phyloP scores from a whole-genome alignment of 2,329 filamentous ascomycete species.

The Colletotrichum incanum region DNA sequence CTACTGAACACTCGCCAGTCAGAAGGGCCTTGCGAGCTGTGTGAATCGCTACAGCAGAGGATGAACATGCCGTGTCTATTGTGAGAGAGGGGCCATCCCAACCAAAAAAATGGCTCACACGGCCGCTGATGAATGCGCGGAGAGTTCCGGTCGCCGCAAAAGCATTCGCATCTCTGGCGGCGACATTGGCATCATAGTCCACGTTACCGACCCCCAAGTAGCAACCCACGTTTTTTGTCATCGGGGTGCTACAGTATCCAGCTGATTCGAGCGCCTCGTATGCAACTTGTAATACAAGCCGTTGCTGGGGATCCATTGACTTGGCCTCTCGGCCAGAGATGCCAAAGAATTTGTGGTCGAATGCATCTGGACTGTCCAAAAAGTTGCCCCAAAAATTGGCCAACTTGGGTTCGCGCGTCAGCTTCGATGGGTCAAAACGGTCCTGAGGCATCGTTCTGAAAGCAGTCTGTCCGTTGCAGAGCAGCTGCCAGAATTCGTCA shows the following conservation, averaged over 20 bases:
- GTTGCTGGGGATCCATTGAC: constrained; percentile 53
- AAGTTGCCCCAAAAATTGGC: too few species aligned
- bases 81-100: constrained; percentile 53
- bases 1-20: constrained; percentile 51
- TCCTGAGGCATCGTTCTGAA: too few species aligned
- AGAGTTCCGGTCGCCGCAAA: constrained; percentile 50
- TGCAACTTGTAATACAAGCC: constrained; percentile 51
- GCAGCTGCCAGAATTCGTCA: constrained; percentile 54
- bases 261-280: constrained; percentile 51
- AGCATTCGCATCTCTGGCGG: constrained; percentile 43
- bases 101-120: constrained; percentile 54
- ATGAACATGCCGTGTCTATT: constrained; percentile 58
- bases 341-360: constrained; percentile 60
- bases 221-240: constrained; percentile 51
- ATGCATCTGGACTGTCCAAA: too few species aligned
- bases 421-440: too few species aligned
- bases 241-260: constrained; percentile 48
- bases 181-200: constrained; percentile 46
- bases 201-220: constrained; percentile 43
- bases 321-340: constrained; percentile 48
- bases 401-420: too few species aligned
- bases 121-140: constrained; percentile 52
- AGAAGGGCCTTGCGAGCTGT: constrained; percentile 51
- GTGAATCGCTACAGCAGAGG: constrained; percentile 55
- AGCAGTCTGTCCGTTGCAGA: constrained; percentile 42